A percentile compares a stretch with the other conserved stretches of the same genome.
Evolutionary conservation across 306 rosid genomes (phyloP).

Genomic region (Comarum palustre): DNA sequence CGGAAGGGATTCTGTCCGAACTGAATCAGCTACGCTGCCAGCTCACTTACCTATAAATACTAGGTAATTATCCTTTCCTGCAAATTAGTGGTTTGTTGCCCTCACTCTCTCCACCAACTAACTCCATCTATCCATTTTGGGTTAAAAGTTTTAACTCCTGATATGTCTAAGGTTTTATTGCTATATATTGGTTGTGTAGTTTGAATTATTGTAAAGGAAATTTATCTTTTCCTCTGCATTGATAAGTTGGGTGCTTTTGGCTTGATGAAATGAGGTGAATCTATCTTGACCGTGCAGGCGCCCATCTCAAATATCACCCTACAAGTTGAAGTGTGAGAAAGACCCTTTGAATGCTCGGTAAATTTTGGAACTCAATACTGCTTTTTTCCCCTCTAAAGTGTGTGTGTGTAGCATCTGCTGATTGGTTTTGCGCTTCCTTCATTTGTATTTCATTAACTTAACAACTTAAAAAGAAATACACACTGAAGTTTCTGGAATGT

Average conservation of each 20-base stretch:
- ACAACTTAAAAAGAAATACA: not conserved
- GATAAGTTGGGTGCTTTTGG: not conserved
- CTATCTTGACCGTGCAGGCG: constrained; percentile 56
- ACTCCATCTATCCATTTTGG: not conserved
- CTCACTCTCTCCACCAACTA: not conserved
- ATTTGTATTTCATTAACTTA: not conserved
- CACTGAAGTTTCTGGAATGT: not conserved
- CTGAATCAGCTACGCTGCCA: constrained; percentile 76
- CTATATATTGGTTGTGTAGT: not conserved
- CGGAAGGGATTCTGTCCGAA: constrained; percentile 71
- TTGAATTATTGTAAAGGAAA: not conserved
- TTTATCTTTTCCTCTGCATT: not conserved
- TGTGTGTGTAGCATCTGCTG: not conserved
- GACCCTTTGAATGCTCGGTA: constrained; percentile 80
- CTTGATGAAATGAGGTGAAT: not conserved
- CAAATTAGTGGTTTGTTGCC: not conserved
- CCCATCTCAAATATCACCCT: constrained; percentile 55
- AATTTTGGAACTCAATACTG: constrained; percentile 26
- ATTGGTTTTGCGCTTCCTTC: not conserved
- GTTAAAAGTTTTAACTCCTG: not conserved
- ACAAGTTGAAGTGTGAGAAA: constrained; percentile 91
- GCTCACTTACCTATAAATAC: constrained; percentile 58
- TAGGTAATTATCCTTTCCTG: constrained; percentile 41
- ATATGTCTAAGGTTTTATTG: not conserved
- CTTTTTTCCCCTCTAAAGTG: not conserved